Conservation (phyloP, 2,329 filamentous ascomycete genomes). For the Elsinoe batatas region DNA sequence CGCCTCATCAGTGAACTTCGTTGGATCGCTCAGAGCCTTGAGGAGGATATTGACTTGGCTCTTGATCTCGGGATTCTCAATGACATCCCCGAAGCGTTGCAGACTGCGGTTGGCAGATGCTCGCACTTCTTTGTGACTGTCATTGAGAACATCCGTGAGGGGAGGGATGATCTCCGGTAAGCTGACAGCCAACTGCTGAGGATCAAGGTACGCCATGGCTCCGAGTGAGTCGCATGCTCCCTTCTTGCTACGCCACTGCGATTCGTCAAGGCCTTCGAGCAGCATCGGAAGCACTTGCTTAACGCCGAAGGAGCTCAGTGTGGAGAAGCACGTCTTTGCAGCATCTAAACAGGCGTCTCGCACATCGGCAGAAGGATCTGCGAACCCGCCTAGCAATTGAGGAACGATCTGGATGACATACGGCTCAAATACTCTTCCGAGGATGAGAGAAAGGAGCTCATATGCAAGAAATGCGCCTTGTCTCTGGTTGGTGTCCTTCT, state of each 20-base stretch:
- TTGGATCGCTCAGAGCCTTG: conserved; percentile 94
- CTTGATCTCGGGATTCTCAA: conserved; percentile 96
- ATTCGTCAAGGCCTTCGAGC: conserved; percentile 82
- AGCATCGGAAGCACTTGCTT: conserved; percentile 89
- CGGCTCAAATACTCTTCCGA: conserved; percentile 85
- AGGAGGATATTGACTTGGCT: conserved; percentile 80
- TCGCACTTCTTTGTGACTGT: conserved; percentile 96
- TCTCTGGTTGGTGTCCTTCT: conserved; percentile 80
- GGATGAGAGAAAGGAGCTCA: conserved; percentile 76
- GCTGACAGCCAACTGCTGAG: conserved; percentile 83
- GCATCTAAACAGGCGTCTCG: conserved; percentile 87
- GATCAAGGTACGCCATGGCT: conserved; percentile 97
- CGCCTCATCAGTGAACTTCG: conserved; percentile 91
- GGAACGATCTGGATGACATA: conserved; percentile 95
- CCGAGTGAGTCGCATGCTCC: conserved; percentile 93
- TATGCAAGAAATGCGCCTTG: conserved; percentile 85
- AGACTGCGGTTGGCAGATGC: conserved; percentile 86
- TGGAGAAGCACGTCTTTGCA: conserved; percentile 87
- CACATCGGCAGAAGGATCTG: conserved; percentile 78
- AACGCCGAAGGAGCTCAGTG: conserved; percentile 88
- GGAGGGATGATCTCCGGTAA: conserved; percentile 95
- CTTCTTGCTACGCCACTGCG: conserved; percentile 97
- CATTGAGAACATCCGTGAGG: conserved; percentile 84
- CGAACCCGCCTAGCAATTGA: conserved; percentile 78
- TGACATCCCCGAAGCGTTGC: conserved; percentile 97